Conservation (phyloP, 495 filamentous ascomycete species). For the Penicillium manginii region DNA sequence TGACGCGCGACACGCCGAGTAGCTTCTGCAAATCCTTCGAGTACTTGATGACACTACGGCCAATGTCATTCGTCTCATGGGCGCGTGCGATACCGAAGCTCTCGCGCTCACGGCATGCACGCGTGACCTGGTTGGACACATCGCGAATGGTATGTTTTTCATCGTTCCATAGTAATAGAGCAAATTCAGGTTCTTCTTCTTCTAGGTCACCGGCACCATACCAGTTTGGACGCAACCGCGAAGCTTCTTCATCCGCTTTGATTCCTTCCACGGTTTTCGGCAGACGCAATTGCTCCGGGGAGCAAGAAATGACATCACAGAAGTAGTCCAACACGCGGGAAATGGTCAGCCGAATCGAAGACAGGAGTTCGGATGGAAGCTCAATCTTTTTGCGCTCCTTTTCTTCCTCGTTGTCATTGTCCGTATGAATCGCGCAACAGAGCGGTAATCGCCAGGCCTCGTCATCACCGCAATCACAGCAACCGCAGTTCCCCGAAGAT, state of each 20-base stretch:
- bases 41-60: conserved; percentile 81
- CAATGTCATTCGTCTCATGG: conserved; percentile 83
- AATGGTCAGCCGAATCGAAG: conserved; percentile 81
- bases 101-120: conserved; percentile 77
- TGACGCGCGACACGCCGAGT: conserved; percentile 73
- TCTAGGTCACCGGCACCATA: conserved; percentile 63
- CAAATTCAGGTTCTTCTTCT: conserved; percentile 71
- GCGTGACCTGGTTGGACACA: conserved; percentile 83
- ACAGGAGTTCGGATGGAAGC: conserved; percentile 73
- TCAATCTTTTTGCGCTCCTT: conserved; percentile 60
- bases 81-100: conserved; percentile 74
- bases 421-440: conserved; percentile 91
- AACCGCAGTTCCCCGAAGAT: conserved; percentile 88
- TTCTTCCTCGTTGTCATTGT: conserved; percentile 57
- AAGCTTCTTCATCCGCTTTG: conserved; percentile 76
- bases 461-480: conserved; percentile 94
- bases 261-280: conserved; percentile 81
- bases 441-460: conserved; percentile 91
- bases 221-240: conserved; percentile 74
- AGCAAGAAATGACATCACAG: conserved; percentile 96
- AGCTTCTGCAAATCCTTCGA: conserved; percentile 70
- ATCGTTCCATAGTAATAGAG: conserved; percentile 95
- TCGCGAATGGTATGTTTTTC: conserved; percentile 98
- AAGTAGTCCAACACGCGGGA: conserved; percentile 87
- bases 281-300: conserved; percentile 89